phyloP scores from a whole-genome alignment of 2,329 filamentous ascomycete species.

The Pseudocercospora ulei region DNA sequence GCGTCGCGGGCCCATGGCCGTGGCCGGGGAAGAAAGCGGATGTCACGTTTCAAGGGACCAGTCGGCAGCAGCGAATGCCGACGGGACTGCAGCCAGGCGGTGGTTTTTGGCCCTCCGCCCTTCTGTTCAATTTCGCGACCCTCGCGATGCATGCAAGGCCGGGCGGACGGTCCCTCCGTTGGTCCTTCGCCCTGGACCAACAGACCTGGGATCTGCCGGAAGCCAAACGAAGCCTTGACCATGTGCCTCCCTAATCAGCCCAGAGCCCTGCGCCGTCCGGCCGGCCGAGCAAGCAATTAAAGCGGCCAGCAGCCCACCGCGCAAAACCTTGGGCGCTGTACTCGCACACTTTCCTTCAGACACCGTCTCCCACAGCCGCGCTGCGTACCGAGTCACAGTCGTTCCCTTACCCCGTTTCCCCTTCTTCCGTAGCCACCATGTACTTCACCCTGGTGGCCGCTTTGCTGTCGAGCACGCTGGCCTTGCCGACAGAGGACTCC shows the following conservation, averaged over 20 bases:
- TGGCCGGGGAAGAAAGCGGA: background rate
- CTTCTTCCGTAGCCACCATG: slow-evolving; percentile 7
- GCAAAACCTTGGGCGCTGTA: background rate
- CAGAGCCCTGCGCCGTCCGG: slow-evolving; percentile 3
- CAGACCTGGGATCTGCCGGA: slow-evolving; percentile 4
- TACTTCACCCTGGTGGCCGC: slow-evolving; percentile 6
- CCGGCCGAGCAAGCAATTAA: slow-evolving; percentile 7
- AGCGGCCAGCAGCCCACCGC: slow-evolving; percentile 1
- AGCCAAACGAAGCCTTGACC: slow-evolving; percentile 5
- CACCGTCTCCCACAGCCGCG: background rate
- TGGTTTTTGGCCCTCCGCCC: background rate
- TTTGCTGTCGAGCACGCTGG: slow-evolving; percentile 10
- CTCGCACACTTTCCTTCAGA: slow-evolving; percentile 1
- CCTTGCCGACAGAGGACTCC: background rate
- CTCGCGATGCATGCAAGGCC: slow-evolving; percentile 1
- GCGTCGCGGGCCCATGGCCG: background rate
- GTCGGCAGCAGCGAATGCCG: slow-evolving; percentile 2
- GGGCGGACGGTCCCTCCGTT: background rate
- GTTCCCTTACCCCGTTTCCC: background rate
- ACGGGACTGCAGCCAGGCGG: background rate
- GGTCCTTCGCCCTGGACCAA: background rate
- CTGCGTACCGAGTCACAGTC: background rate
- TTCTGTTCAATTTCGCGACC: slow-evolving; percentile 4
- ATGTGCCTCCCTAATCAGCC: slow-evolving; percentile 7
- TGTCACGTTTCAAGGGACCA: slow-evolving; percentile 2